Evolutionary conservation across 306 rosid species (phyloP).

Genomic region (Parietaria judaica): DNA sequence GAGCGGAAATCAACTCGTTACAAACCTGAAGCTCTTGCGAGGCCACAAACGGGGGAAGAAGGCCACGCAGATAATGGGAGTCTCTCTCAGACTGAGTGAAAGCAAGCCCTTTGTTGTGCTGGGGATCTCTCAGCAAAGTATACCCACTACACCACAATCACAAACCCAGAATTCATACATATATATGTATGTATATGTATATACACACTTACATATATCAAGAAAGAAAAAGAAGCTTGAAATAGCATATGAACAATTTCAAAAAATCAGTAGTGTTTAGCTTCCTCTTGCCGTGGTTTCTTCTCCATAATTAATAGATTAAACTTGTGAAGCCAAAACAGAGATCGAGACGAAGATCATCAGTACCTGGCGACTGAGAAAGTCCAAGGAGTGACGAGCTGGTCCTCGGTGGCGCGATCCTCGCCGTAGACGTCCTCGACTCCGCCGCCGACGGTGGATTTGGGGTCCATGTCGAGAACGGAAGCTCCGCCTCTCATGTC

Average conservation of each 20-base stretch:
- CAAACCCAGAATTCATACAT: no score
- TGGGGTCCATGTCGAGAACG: constrained; percentile 66
- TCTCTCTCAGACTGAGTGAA: constrained; percentile 90
- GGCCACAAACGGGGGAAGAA: constrained; percentile 61
- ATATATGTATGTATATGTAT: no score
- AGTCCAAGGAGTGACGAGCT: constrained; percentile 89
- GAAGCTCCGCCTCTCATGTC: constrained; percentile 49
- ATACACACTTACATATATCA: background rate
- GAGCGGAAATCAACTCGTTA: background rate
- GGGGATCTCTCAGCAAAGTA: constrained; percentile 90
- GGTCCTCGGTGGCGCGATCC: constrained; percentile 82
- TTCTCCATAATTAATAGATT: no score
- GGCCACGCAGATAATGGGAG: constrained; percentile 92
- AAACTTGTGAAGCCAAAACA: background rate
- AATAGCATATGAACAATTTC: no score
- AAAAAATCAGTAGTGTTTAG: no score
- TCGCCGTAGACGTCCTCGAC: constrained; percentile 86
- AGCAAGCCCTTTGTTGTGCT: constrained; percentile 88
- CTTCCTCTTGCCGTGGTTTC: no score
- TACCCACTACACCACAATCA: constrained; percentile 52
- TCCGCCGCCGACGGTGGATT: constrained; percentile 64
- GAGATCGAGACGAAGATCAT: background rate
- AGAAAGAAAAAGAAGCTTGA: background rate
- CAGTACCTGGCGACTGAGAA: constrained; percentile 82
- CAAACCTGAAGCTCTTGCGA: constrained; percentile 83